Evolutionary conservation across 2,329 filamentous ascomycete species (phyloP), one percentile per base, ranked within the genome.

Genomic region (Ophiostoma angusticollis): DNA sequence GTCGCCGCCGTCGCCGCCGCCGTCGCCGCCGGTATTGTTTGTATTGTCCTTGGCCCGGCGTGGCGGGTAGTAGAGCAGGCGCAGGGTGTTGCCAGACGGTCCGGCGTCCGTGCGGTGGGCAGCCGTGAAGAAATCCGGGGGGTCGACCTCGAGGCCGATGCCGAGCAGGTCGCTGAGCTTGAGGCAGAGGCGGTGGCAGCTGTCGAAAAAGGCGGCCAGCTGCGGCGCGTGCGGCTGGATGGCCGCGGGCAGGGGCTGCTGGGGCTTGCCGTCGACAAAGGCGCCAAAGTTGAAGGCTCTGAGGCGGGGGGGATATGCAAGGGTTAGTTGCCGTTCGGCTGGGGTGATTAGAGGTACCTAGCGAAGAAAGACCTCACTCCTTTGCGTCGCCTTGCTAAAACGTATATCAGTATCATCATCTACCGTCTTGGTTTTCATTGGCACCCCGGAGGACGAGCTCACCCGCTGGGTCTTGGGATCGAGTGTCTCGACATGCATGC

Each of bases 251-350:
- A 96, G 65, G 8, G 81, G 79, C 56, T 96, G 89, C 45, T 80
- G 76, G 12, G 81, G 71, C 58, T 78, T 76, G 49, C 74, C 70
- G 45, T 75, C 50, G 41, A 65, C 54, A 54, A 91, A 93, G 49
- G 84, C 75, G 47, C 80, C 84, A 53, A 96, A 81, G 63, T 96
- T 98, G 68, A 96, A 89, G 27, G 81, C 85, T 64, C 86, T 91
- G 48, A 16, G 38, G 33, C 23, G n/a, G 14, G 9, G 14, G 19
- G 16, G 2, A 37, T 11, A 27, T 5, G 27, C 12, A 16, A 11
- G 11, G 14, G 21, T 31, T 9, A 17, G 9, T 7, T 18, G 31
- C 9, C n/a, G n/a, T n/a, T n/a, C 23, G n/a, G 14, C 9, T 13
- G 19, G 16, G 2, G 36, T 11, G 21, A 6, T 19, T 12, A 16